Evolutionary conservation across 2,329 filamentous ascomycete genomes (phyloP), one percentile per base, ranked within the genome.

Genomic region (Fusarium coffeatum): DNA sequence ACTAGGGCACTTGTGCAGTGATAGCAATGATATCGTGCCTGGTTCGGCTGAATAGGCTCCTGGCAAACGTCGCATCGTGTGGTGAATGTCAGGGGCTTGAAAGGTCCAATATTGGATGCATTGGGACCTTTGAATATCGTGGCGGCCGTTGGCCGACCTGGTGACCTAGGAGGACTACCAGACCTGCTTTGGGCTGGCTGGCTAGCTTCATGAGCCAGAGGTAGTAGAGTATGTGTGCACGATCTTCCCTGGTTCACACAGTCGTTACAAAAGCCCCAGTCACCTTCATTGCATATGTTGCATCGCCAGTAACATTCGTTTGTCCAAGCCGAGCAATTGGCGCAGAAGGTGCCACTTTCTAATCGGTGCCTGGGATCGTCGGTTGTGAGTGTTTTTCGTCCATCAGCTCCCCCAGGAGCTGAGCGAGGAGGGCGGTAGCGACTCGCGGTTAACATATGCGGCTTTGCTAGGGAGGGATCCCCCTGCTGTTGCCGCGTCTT

Each of bases 261-360:
- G 64, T 86, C 83, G 73, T 94, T 93, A 80, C 95, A 98, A 77
- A 93, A 98, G 0, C 95, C 95, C 94, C 94, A 98, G 76, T 97
- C 94, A 8, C 93, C 95, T 67, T 96, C 90, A 74, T 97, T 97
- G 81, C 95, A 98, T 27, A 86, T 79, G 63, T 92, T 89, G 78
- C 95, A 98, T 67, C 92, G 90, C 95, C 94, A 98, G 80, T 93
- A 97, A 79, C 93, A 96, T 54, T 91, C 87, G 74, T 97, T 94
- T 0, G 93, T 87, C 83, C 89, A 92, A 1, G 87, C 83, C 20
- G 86, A 83, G 77, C 95, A 98, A 49, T 87, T 86, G 40, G 91
- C 89, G 77, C 95, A 98, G 78, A 98, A 98, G 8, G 93, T 90
- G 22, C 95, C 95, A 55, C 88, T 90, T 78, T 96, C 89, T 1